Evolutionary conservation across 306 rosid genomes (phyloP).

Genomic region (Luffa aegyptiaca): DNA sequence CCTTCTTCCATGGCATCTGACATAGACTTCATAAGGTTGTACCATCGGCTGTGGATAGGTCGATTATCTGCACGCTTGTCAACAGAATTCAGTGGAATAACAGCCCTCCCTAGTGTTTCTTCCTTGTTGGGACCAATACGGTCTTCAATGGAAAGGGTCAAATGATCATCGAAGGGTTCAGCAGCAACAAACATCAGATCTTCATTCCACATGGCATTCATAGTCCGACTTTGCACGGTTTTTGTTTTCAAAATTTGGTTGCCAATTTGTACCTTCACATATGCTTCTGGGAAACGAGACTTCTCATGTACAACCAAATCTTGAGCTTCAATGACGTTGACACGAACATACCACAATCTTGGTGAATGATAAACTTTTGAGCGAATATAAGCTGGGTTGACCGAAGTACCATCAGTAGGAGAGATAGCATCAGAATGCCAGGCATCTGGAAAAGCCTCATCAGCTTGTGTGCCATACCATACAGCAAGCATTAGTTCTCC

Average conservation of each 20-base stretch:
- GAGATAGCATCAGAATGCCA: constrained; percentile 91
- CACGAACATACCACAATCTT: constrained; percentile 66
- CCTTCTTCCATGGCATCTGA: constrained; percentile 67
- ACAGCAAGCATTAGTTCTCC: constrained; percentile 97
- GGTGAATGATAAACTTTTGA: constrained; percentile 92
- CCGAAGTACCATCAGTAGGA: constrained; percentile 30
- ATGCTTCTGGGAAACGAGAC: constrained; percentile 51
- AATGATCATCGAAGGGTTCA: constrained; percentile 78
- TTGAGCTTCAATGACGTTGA: constrained; percentile 72
- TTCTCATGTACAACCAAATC: constrained; percentile 60
- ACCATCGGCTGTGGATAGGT: constrained; percentile 38
- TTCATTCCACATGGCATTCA: constrained; percentile 66
- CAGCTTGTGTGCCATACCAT: constrained; percentile 95
- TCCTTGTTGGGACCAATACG: constrained; percentile 57
- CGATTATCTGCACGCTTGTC: constrained; percentile 68
- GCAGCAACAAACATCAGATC: constrained; percentile 63
- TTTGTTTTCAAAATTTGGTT: constrained; percentile 49
- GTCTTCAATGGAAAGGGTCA: constrained; percentile 63
- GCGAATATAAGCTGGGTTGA: constrained; percentile 32
- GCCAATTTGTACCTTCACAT: constrained; percentile 69
- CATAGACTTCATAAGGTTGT: constrained; percentile 40
- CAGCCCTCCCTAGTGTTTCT: constrained; percentile 59
- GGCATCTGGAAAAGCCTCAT: constrained; percentile 91
- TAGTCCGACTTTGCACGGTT: constrained; percentile 33
- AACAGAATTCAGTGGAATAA: constrained; percentile 31